Conservation (phyloP, 306 rosid species). For the Fragaria nilgerrensis region DNA sequence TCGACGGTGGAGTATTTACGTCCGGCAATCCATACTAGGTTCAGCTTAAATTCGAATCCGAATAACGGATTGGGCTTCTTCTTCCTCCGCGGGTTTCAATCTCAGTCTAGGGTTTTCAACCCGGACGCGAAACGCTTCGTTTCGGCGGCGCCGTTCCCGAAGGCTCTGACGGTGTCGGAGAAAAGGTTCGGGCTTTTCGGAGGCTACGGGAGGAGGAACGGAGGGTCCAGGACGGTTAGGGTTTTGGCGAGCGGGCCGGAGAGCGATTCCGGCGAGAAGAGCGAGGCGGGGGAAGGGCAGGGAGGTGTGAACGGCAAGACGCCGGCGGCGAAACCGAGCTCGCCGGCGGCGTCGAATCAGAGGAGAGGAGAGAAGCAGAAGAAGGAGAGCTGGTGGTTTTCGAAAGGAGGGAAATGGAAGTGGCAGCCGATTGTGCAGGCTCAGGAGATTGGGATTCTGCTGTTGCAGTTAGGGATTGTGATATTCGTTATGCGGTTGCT, state of each 20-base stretch:
- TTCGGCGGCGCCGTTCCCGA: slow-evolving; percentile 35
- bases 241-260: slow-evolving; percentile 58
- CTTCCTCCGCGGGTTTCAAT: slow-evolving; percentile 30
- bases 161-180: slow-evolving; percentile 32
- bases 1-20: slow-evolving; percentile 53
- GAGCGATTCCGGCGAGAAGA: slow-evolving; percentile 74
- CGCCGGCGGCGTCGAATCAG: slow-evolving; percentile 51
- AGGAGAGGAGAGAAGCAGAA: slow-evolving; percentile 24
- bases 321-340: slow-evolving; percentile 29
- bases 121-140: slow-evolving; percentile 35
- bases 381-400: slow-evolving; percentile 76
- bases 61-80: slow-evolving; percentile 41
- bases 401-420: slow-evolving; percentile 74
- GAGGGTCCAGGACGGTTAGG: slow-evolving; percentile 32
- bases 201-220: slow-evolving; percentile 25
- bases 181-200: slow-evolving; percentile 48
- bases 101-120: slow-evolving; percentile 40
- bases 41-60: slow-evolving; percentile 44
- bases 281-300: slow-evolving; percentile 62
- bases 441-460: slow-evolving; percentile 75
- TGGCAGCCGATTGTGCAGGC: slow-evolving; percentile 90
- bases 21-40: slow-evolving; percentile 43
- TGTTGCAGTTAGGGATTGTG: slow-evolving; percentile 77
- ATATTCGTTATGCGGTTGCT: slow-evolving; percentile 75
- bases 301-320: slow-evolving; percentile 61